Percentiles rank a stretch among this genome's conserved stretches.
Evolutionary conservation across 169 alveolate genomes (phyloP).

Genomic region (Plasmodium fragile): DNA sequence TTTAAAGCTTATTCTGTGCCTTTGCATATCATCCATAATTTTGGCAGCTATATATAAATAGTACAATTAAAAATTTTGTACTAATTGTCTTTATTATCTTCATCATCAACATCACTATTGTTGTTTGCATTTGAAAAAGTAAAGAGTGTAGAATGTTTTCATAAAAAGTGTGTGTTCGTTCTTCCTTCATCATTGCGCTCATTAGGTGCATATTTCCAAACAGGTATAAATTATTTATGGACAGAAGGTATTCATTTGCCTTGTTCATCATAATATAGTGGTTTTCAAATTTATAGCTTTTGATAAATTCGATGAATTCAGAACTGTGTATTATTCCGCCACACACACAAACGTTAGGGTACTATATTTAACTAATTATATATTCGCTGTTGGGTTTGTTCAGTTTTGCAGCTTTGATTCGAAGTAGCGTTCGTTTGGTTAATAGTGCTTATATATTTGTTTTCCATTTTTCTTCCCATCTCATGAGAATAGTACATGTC

Average conservation of each 20-base stretch:
- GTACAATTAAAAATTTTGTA: background rate
- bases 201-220: constrained; percentile 21
- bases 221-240: background rate
- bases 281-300: constrained; percentile 18
- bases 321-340: constrained; percentile 4
- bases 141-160: constrained; percentile 9
- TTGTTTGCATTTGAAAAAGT: constrained; percentile 17
- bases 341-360: too few relatives aligned
- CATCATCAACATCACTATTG: background rate
- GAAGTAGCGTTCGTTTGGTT: background rate
- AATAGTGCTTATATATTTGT: background rate
- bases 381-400: background rate
- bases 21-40: constrained; percentile 1
- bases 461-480: background rate
- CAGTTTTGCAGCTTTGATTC: background rate
- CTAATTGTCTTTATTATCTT: background rate
- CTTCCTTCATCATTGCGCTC: background rate
- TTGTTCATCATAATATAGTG: background rate
- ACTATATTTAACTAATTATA: background rate
- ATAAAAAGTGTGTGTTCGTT: background rate
- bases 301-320: constrained; percentile 8
- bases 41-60: constrained; percentile 10
- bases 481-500: background rate
- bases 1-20: too few relatives aligned
- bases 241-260: constrained; percentile 16